Evolutionary conservation across 257 asterid genomes (phyloP).

Genomic region (Solanum raphanifolium): DNA sequence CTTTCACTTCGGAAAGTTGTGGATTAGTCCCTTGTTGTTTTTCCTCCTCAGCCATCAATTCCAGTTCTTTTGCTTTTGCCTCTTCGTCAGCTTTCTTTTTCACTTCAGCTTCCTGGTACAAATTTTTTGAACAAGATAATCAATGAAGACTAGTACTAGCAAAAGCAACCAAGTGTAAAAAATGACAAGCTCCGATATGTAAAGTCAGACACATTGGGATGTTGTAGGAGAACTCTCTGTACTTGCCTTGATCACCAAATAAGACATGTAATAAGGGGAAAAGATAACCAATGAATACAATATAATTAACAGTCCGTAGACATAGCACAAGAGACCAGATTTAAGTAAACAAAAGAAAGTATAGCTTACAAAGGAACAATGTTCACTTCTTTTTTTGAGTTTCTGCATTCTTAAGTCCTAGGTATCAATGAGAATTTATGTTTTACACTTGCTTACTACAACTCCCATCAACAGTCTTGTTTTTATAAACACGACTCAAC

Average conservation of each 20-base stretch:
- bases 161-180: not conserved
- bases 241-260: not conserved
- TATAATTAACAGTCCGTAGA: not conserved
- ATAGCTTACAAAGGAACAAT: not conserved
- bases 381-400: not conserved
- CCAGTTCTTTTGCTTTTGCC: conserved; percentile 77
- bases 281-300: not conserved
- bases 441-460: not conserved
- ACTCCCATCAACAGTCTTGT: not conserved
- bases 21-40: conserved; percentile 49
- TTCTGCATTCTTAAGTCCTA: not conserved
- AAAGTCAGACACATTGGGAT: not conserved
- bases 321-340: not conserved
- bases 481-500: not conserved
- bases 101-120: conserved; percentile 45
- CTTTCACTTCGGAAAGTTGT: conserved; percentile 58
- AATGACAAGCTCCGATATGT: not conserved
- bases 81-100: conserved; percentile 87
- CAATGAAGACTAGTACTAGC: not conserved
- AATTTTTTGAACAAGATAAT: not conserved
- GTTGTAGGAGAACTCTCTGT: not conserved
- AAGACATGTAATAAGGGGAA: not conserved
- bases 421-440: not conserved
- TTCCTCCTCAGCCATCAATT: conserved; percentile 50
- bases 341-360: no score